phyloP scores from a whole-genome alignment of 768 basidiomycete genomes.

The Psilocybe azurescens region DNA sequence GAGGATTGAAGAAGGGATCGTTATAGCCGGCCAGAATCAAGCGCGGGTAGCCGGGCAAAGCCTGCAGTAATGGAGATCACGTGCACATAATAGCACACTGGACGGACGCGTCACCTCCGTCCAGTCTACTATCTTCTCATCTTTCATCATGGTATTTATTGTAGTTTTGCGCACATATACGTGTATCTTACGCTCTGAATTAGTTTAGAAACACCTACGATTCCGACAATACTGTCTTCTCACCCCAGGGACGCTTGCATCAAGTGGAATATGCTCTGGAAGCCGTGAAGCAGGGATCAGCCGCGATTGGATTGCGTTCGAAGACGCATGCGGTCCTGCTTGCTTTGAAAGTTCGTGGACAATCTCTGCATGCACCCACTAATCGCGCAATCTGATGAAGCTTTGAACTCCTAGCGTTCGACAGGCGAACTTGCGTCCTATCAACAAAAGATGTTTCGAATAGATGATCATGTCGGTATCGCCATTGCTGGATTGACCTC shows the following conservation, averaged over 20 bases:
- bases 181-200: slow-evolving; percentile 24
- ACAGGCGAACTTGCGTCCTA: slow-evolving; percentile 99
- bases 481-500: slow-evolving; percentile 99
- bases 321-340: slow-evolving; percentile 94
- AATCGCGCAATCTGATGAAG: slow-evolving; percentile 23
- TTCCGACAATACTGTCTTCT: slow-evolving; percentile 97
- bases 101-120: slow-evolving; percentile 35
- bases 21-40: not conserved
- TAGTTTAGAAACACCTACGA: slow-evolving; percentile 98
- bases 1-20: not conserved
- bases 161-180: slow-evolving; percentile 15
- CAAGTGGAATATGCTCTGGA: slow-evolving; percentile 99
- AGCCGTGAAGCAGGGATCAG: slow-evolving; percentile 99
- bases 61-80: slow-evolving; percentile 16
- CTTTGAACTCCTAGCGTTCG: slow-evolving; percentile 70
- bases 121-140: slow-evolving; percentile 12
- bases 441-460: slow-evolving; percentile 99
- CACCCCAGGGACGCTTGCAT: slow-evolving; percentile 94
- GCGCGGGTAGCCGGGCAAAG: not conserved
- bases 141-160: slow-evolving; percentile 39
- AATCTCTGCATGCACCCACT: not conserved
- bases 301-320: slow-evolving; percentile 95
- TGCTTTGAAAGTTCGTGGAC: slow-evolving; percentile 77
- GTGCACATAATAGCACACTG: slow-evolving; percentile 19
- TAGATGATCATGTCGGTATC: slow-evolving; percentile 99